Percentiles rank a stretch among this genome's conserved stretches.
phyloP scores from a whole-genome alignment of 2,329 filamentous ascomycete genomes.

The Cordyceps pruinosa region DNA sequence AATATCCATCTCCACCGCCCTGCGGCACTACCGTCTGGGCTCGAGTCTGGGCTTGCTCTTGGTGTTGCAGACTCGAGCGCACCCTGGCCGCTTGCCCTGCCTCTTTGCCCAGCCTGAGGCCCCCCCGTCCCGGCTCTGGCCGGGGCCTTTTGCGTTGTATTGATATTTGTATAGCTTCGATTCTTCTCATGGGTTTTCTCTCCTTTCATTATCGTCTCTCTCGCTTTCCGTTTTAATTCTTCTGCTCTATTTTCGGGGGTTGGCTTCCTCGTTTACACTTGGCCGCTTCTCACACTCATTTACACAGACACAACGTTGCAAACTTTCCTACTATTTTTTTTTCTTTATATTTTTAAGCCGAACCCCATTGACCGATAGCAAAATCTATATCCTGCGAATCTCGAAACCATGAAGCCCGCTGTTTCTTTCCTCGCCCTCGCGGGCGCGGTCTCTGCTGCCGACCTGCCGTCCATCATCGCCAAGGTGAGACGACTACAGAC shows the following conservation, averaged over 20 bases:
- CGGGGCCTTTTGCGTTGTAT: background rate
- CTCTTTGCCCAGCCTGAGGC: background rate
- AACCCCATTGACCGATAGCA: background rate
- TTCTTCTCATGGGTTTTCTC: constrained; percentile 4
- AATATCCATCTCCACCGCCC: background rate
- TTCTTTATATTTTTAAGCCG: background rate
- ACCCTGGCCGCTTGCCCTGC: background rate
- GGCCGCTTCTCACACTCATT: constrained; percentile 12
- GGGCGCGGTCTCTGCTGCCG: constrained; percentile 35
- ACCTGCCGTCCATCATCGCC: constrained; percentile 55
- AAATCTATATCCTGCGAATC: constrained; percentile 8
- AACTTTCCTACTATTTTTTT: constrained; percentile 10
- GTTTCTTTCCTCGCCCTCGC: constrained; percentile 33
- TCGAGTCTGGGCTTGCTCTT: constrained; percentile 10
- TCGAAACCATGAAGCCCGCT: constrained; percentile 14
- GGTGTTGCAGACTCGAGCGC: constrained; percentile 4
- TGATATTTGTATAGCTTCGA: constrained; percentile 13
- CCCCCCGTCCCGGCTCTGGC: constrained; percentile 11
- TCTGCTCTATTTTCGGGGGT: constrained; percentile 8
- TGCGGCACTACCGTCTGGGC: constrained; percentile 7
- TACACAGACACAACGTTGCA: constrained; percentile 3
- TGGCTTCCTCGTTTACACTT: constrained; percentile 13
- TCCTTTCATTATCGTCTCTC: constrained; percentile 11
- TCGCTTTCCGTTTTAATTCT: constrained; percentile 9
- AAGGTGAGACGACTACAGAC: constrained; percentile 44